Conservation (phyloP, 2,329 filamentous ascomycete species). For the Dactylellina drechsleri region DNA sequence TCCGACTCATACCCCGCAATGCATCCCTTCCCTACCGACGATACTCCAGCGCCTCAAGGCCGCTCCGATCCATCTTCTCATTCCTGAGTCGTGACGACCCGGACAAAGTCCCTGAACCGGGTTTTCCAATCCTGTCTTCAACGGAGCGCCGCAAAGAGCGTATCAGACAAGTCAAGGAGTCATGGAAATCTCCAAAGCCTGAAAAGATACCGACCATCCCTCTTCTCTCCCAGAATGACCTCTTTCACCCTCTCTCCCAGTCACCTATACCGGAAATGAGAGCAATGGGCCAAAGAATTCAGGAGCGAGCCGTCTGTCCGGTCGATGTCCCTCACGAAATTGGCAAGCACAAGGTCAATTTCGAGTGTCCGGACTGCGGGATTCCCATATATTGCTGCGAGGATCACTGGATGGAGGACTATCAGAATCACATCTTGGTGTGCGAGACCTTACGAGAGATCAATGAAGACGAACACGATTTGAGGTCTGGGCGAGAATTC, state of each 20-base stretch:
- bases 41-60: slow-evolving; percentile 42
- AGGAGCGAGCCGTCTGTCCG: slow-evolving; percentile 90
- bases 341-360: slow-evolving; percentile 81
- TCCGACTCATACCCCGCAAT: slow-evolving; percentile 45
- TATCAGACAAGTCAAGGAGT: slow-evolving; percentile 37
- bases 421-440: slow-evolving; percentile 88
- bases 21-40: slow-evolving; percentile 13
- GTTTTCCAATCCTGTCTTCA: slow-evolving; percentile 27
- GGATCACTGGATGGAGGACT: slow-evolving; percentile 95
- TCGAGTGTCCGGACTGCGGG: slow-evolving; percentile 96
- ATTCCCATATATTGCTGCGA: slow-evolving; percentile 93
- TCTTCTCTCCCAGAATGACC: slow-evolving; percentile 76
- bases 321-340: slow-evolving; percentile 84
- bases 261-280: slow-evolving; percentile 91
- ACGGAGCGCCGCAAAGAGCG: slow-evolving; percentile 38
- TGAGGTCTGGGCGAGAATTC: slow-evolving; percentile 89
- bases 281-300: slow-evolving; percentile 87
- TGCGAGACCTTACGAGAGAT: slow-evolving; percentile 91
- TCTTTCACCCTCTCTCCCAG: slow-evolving; percentile 90
- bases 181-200: slow-evolving; percentile 40
- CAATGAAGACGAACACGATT: slow-evolving; percentile 97
- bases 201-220: slow-evolving; percentile 25
- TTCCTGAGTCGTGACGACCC: slow-evolving; percentile 43
- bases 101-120: slow-evolving; percentile 40
- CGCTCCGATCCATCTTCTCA: slow-evolving; percentile 44